Evolutionary conservation across 202 grass and related monocot genomes (phyloP), one percentile per base, ranked within the genome.

Genomic region (Hordeum pubiflorum): DNA sequence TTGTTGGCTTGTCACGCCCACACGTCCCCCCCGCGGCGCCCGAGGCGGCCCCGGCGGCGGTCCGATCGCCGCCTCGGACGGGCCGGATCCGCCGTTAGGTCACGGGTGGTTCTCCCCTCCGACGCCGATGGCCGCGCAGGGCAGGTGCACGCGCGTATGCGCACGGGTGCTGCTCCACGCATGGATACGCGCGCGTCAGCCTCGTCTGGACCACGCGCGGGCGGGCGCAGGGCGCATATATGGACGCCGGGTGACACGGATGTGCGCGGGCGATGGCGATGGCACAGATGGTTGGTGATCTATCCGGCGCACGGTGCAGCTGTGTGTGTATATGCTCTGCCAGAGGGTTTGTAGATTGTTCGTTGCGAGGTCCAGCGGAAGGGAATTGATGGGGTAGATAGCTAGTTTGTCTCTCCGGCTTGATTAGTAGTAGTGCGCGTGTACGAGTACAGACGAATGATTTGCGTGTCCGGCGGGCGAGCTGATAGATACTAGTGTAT

Each of bases 1-100:
- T 79, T 82, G 73, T 74, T 86, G 54, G 39, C 78, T 58, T 61
- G 83, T 89, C 83, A 86, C 87, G 60, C 78, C 82, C 66, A 6
- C 9, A 23, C 64, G 12, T 14, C 11, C 15, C 15, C 32, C 74
- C 43, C 43, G 43, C 12, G 13, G 43, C 43, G 5, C 46, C 14
- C 46, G 14, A 17, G 46, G 46, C 13, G 0, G 4, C 43, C 41
- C 41, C 48, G 48, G 48, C 34, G 31, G 40, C 14, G 60, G 44
- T 23, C 77, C 46, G 58, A 31, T 33, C 26, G 75, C 27, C 62
- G 64, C 10, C 10, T 18, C 75, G 44, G 76, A 66, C 60, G 18
- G 76, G 6, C 18, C 10, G 41, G 60, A 65, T 65, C 77, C 40
- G 55, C 15, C 72, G 78, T 59, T 89, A 82, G 83, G 87, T 89